Conservation (phyloP, 345 rosid genomes). For the Limnanthes douglasii region DNA sequence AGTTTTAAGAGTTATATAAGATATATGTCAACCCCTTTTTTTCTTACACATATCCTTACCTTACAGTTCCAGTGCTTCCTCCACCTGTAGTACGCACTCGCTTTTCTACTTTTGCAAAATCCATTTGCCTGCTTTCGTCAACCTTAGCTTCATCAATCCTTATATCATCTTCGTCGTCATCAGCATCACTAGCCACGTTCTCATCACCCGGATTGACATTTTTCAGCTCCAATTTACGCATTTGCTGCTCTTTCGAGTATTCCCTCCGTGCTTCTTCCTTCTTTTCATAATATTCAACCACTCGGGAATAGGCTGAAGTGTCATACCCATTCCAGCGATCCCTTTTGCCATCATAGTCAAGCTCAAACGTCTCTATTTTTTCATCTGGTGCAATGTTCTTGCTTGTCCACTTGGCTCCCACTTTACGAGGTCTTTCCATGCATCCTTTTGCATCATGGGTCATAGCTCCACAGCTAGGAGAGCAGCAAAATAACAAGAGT, state of each 20-base stretch:
- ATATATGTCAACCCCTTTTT: too few relatives aligned
- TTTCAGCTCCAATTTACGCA: slow-evolving; percentile 55
- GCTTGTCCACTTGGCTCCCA: slow-evolving; percentile 53
- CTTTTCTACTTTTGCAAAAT: slow-evolving; percentile 78
- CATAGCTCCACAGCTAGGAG: slow-evolving; percentile 60
- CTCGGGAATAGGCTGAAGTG: slow-evolving; percentile 36
- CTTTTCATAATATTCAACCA: slow-evolving; percentile 58
- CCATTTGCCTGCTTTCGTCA: slow-evolving; percentile 72
- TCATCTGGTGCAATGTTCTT: slow-evolving; percentile 65
- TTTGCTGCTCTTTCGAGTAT: slow-evolving; percentile 44
- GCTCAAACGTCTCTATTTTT: slow-evolving; percentile 50
- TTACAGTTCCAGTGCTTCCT: slow-evolving; percentile 82
- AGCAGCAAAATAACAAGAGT: background rate
- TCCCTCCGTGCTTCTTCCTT: slow-evolving; percentile 55
- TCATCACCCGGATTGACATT: slow-evolving; percentile 26
- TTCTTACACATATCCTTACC: too few relatives aligned
- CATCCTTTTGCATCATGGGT: slow-evolving; percentile 53
- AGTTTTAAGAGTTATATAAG: too few relatives aligned
- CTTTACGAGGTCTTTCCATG: slow-evolving; percentile 51
- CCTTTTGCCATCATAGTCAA: slow-evolving; percentile 61
- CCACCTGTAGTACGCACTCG: slow-evolving; percentile 78
- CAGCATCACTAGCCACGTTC: slow-evolving; percentile 32
- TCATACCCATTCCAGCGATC: slow-evolving; percentile 75
- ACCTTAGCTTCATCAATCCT: slow-evolving; percentile 67
- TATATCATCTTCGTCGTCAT: slow-evolving; percentile 43